These are phyloP conservation scores for Neostapfia colusana DNA, from an alignment of 176 grass and related monocot genomes.

Conservation along the genomic window DNA sequence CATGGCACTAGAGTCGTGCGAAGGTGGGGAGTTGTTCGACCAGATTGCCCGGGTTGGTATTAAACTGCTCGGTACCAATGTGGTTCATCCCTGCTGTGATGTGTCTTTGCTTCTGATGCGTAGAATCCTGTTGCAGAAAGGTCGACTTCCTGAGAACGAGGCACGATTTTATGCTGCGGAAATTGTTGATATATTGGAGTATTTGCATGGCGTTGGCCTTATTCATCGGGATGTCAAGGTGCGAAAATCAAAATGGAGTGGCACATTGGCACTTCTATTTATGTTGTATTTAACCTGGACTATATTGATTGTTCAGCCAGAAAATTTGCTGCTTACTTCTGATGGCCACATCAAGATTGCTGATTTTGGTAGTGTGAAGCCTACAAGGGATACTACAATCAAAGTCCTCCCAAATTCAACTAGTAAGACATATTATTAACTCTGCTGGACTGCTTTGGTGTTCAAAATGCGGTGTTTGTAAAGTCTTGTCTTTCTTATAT, in stretches of 20 bases:
- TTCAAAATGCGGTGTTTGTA: background rate
- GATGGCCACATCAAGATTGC: slow-evolving; percentile 97
- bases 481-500: slow-evolving; percentile 16
- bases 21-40: slow-evolving; percentile 95
- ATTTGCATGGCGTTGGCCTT: slow-evolving; percentile 71
- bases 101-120: slow-evolving; percentile 11
- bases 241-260: background rate
- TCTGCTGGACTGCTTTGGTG: background rate
- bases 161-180: slow-evolving; percentile 88
- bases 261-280: background rate
- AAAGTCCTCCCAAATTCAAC: slow-evolving; percentile 94
- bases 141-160: slow-evolving; percentile 62
- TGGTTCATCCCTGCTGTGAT: background rate
- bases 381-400: slow-evolving; percentile 67
- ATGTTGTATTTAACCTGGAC: background rate
- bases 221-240: slow-evolving; percentile 99
- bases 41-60: slow-evolving; percentile 77
- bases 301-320: slow-evolving; percentile 65
- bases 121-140: slow-evolving; percentile 55
- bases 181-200: slow-evolving; percentile 90
- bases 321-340: slow-evolving; percentile 85
- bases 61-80: background rate
- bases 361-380: slow-evolving; percentile 98
- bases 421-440: slow-evolving; percentile 48
- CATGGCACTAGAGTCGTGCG: slow-evolving; percentile 95